Percentiles rank a stretch among this genome's conserved stretches.
phyloP scores from a whole-genome alignment of 768 basidiomycete species.

The Candolleomyces efflorescens region DNA sequence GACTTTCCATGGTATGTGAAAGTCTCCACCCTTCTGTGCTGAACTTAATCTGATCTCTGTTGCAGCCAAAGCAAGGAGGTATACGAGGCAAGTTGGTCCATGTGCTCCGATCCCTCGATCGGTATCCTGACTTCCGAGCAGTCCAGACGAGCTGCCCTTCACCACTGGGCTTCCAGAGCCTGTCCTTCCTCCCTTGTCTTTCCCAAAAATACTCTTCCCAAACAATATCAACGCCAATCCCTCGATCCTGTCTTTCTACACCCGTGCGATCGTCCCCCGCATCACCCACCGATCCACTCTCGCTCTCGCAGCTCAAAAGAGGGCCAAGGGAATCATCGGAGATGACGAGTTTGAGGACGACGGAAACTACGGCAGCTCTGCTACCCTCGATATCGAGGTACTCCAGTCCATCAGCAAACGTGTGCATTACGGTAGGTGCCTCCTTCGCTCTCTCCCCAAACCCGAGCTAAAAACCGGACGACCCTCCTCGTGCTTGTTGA shows the following conservation, averaged over 20 bases:
- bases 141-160: conserved; percentile 99
- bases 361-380: conserved; percentile 95
- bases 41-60: conserved; percentile 5
- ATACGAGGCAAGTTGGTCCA: conserved; percentile 66
- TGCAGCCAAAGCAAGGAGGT: conserved; percentile 89
- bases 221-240: conserved; percentile 84
- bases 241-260: conserved; percentile 88
- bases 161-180: conserved; percentile 76
- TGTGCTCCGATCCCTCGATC: not conserved
- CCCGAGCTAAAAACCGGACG: not conserved
- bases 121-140: conserved; percentile 24
- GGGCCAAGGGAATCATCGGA: conserved; percentile 60
- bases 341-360: conserved; percentile 83
- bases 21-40: conserved; percentile 2
- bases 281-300: conserved; percentile 76
- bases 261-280: conserved; percentile 79
- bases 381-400: conserved; percentile 92
- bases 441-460: not conserved
- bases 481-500: not conserved
- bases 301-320: conserved; percentile 59
- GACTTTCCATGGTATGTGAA: conserved; percentile 82
- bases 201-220: conserved; percentile 75
- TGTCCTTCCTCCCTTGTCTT: conserved; percentile 66
- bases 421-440: conserved; percentile 94
- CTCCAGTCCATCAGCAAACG: conserved; percentile 98